A percentile compares a stretch with the other conserved stretches of the same genome.
phyloP scores from a whole-genome alignment of 176 grass and related monocot genomes.

The Eleusine coracana region DNA sequence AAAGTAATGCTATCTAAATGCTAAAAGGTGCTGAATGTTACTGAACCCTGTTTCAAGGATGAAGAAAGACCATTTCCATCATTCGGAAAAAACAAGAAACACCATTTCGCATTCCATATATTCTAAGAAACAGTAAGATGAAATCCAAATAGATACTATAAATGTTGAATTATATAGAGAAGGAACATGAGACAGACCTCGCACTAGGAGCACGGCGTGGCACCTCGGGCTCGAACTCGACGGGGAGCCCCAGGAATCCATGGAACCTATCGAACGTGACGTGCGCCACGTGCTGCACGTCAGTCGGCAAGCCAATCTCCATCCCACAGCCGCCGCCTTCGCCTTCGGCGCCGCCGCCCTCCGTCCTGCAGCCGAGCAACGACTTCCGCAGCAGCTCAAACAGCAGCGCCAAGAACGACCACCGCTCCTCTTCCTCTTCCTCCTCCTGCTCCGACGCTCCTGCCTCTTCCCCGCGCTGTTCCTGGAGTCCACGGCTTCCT shows the following conservation, averaged over 20 bases:
- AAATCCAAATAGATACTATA: neutral
- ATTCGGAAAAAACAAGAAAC: neutral
- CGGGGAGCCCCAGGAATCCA: slow-evolving; percentile 81
- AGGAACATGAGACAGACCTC: slow-evolving; percentile 45
- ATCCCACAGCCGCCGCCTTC: slow-evolving; percentile 49
- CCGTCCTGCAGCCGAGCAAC: slow-evolving; percentile 72
- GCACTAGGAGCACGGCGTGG: slow-evolving; percentile 72
- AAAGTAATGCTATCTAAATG: slow-evolving; percentile 3
- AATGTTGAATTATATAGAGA: neutral
- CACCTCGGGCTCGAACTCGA: slow-evolving; percentile 88
- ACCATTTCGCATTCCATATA: neutral
- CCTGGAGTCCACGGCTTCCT: slow-evolving; percentile 21
- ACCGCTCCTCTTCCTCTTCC: slow-evolving; percentile 54
- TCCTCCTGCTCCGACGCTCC: slow-evolving; percentile 31
- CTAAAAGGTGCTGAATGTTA: too few relatives aligned
- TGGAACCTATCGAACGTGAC: slow-evolving; percentile 92
- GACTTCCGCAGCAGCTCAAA: slow-evolving; percentile 72
- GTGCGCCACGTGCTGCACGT: slow-evolving; percentile 84
- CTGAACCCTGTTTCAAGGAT: too few relatives aligned
- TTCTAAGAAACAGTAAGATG: neutral
- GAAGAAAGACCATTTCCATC: too few relatives aligned
- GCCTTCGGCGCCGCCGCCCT: slow-evolving; percentile 20
- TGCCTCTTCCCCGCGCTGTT: slow-evolving; percentile 22
- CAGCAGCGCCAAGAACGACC: slow-evolving; percentile 75
- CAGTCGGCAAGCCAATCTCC: slow-evolving; percentile 89